phyloP scores from a whole-genome alignment of 805 yeast genomes.

The Candida sphagnicola region DNA sequence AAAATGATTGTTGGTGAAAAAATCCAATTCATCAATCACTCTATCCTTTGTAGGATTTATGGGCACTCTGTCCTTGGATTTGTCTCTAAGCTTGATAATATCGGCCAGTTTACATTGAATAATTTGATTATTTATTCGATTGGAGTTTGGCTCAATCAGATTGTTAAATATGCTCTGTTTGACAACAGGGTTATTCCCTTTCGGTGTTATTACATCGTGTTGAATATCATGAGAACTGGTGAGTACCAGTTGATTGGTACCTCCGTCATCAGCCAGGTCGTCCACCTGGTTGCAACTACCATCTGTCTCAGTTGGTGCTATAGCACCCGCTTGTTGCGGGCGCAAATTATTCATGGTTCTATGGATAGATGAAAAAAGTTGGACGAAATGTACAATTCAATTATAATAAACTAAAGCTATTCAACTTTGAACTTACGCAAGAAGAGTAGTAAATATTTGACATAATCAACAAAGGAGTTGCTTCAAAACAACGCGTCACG shows the following conservation, averaged over 20 bases:
- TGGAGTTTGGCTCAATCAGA: neutral
- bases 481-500: no score
- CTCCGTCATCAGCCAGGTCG: neutral
- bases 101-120: neutral
- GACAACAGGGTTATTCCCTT: neutral
- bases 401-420: no score
- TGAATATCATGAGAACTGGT: no score
- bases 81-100: neutral
- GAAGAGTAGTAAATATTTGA: no score
- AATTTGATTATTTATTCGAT: neutral
- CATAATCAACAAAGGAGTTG: no score
- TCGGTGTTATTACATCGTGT: no score
- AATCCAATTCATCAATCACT: conserved; percentile 16
- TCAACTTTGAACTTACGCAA: no score
- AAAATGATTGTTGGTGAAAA: conserved; percentile 36
- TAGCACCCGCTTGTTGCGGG: conserved; percentile 23
- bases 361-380: no score
- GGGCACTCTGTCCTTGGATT: neutral
- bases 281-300: neutral
- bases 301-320: neutral
- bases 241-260: neutral
- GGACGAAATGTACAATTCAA: no score
- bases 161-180: neutral
- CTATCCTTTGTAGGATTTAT: neutral
- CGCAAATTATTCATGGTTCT: conserved; percentile 18